Evolutionary conservation across 1,284 basidiomycete species (phyloP), one percentile per base, ranked within the genome.

Genomic region (Schizophyllum amplum): DNA sequence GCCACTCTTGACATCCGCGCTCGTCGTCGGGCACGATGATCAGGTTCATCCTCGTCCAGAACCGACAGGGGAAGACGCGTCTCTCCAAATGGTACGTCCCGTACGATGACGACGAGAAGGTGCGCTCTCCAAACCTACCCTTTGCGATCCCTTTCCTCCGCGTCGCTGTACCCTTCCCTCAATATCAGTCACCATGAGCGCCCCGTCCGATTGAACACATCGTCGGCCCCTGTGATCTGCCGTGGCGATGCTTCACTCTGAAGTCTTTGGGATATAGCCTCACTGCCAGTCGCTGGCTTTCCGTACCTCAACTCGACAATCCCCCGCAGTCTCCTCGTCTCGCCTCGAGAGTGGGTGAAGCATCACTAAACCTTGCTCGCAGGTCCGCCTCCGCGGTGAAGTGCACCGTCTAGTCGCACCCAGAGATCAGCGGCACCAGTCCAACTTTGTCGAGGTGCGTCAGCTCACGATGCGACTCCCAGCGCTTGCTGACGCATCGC

Each of bases 371-470:
- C 53, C 53, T 48, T 26, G 26, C 57, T 51, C 53, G 4, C 52
- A 96, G 92, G 89, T 95, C 57, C 83, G 93, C 56, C 78, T 98
- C 57, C 82, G 94, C 46, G 95, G 94, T 22, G 96, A 99, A 71
- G 95, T 99, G 1, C 96, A 98, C 69, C 80, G 96, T 48, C 72
- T 98, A 60, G 91, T 99, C 20, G 96, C 96, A 0, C 94, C 95
- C n/a, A 75, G 96, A 61, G 96, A 99, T 72, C 95, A 98, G 76
- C 98, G 98, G 72, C 96, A 98, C 64, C 97, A 99, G 72, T 96
- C 93, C 58, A 99, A 99, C 72, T 99, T 99, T 69, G 95, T 98
- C 53, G 96, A 99, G 82, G 95, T 96, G 62, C 57, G 84, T 64
- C n/a, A n/a, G n/a, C n/a, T n/a, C n/a, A n/a, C n/a, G n/a, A n/a